A percentile compares a stretch with the other conserved stretches of the same genome.
phyloP scores from a whole-genome alignment of 495 filamentous ascomycete species.

The Podospora tetraspora region DNA sequence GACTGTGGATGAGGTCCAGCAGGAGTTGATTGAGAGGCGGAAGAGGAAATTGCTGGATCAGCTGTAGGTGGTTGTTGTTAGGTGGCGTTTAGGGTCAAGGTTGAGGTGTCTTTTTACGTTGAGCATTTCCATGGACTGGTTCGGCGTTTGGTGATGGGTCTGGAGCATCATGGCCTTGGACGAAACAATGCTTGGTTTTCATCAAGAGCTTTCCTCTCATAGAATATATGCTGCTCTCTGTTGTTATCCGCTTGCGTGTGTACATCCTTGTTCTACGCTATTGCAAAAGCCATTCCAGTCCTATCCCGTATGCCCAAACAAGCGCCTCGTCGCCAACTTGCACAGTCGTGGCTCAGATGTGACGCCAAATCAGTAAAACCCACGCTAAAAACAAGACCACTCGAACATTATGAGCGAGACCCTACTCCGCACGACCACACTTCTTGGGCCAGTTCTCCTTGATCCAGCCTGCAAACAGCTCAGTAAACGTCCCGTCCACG shows the following conservation, averaged over 20 bases:
- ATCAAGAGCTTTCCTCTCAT: background rate
- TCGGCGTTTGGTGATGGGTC: constrained; percentile 17
- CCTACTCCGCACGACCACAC: constrained; percentile 28
- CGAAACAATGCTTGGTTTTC: background rate
- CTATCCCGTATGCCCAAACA: background rate
- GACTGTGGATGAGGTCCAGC: constrained; percentile 80
- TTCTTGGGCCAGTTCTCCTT: constrained; percentile 64
- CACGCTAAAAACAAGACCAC: background rate
- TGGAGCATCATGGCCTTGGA: background rate
- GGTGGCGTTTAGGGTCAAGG: background rate
- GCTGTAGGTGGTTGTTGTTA: constrained; percentile 20
- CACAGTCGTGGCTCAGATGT: background rate
- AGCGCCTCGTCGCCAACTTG: background rate
- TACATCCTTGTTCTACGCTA: background rate
- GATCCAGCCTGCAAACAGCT: constrained; percentile 72
- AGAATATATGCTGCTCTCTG: background rate
- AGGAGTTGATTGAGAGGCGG: constrained; percentile 85
- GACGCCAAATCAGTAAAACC: background rate
- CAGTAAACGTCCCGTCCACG: constrained; percentile 65
- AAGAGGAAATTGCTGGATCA: constrained; percentile 71
- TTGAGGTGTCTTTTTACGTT: background rate
- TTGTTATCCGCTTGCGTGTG: background rate
- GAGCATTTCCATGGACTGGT: constrained; percentile 24
- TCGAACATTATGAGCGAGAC: background rate
- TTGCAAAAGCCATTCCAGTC: background rate